These are phyloP conservation scores for Fusarium sp. DNA, from an alignment of 2,329 filamentous ascomycete genomes.

Conservation along the genomic window DNA sequence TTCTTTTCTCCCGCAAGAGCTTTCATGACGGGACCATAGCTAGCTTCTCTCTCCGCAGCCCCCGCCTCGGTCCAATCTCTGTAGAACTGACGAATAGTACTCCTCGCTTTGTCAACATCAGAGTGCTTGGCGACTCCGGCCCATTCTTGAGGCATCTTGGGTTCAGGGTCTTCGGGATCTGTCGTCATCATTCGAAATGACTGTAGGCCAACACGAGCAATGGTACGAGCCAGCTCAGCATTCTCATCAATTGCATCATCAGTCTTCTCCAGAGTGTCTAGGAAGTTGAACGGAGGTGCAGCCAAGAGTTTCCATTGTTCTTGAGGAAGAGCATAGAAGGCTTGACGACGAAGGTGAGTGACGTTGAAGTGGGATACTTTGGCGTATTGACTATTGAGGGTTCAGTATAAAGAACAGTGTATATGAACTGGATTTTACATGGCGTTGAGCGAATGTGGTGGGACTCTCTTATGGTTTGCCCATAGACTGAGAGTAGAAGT, in stretches of 20 bases:
- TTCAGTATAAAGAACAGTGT: slow-evolving; percentile 15
- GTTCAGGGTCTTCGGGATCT: slow-evolving; percentile 51
- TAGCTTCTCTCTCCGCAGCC: slow-evolving; percentile 75
- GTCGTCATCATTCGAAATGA: slow-evolving; percentile 68
- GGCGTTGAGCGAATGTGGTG: background rate
- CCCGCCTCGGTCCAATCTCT: slow-evolving; percentile 93
- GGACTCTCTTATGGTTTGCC: background rate
- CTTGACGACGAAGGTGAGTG: slow-evolving; percentile 88
- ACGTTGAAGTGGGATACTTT: slow-evolving; percentile 87
- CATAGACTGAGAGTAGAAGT: background rate
- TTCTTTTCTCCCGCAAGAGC: slow-evolving; percentile 66
- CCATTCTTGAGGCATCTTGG: slow-evolving; percentile 70
- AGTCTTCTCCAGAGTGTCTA: slow-evolving; percentile 79
- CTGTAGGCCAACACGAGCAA: slow-evolving; percentile 74
- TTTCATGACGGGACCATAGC: slow-evolving; percentile 77
- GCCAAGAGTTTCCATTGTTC: slow-evolving; percentile 86
- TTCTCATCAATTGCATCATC: slow-evolving; percentile 92
- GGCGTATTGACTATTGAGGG: slow-evolving; percentile 76
- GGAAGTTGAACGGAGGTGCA: slow-evolving; percentile 81
- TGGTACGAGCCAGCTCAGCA: slow-evolving; percentile 81
- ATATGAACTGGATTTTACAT: fast-evolving
- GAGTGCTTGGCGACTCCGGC: slow-evolving; percentile 73
- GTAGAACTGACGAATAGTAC: slow-evolving; percentile 92
- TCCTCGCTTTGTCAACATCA: slow-evolving; percentile 91
- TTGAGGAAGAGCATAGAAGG: slow-evolving; percentile 90